phyloP scores from a whole-genome alignment of 805 yeast species.

The Saccharomycopsis sp. region DNA sequence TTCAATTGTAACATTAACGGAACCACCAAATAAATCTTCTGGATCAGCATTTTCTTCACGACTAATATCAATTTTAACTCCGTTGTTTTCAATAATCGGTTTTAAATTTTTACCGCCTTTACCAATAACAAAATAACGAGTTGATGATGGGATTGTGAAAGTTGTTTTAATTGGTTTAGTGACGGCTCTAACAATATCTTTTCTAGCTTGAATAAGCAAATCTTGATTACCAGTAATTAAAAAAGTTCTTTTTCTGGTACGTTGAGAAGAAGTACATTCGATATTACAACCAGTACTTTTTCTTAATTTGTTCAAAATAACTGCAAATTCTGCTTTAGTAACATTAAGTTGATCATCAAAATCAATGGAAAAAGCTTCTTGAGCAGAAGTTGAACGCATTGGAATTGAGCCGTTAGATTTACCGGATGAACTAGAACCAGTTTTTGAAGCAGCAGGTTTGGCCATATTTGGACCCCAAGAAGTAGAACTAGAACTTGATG shows the following conservation, averaged over 20 bases:
- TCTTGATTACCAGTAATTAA: slow-evolving; percentile 66
- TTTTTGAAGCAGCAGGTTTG: slow-evolving; percentile 28
- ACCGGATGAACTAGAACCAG: slow-evolving; percentile 18
- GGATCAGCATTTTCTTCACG: slow-evolving; percentile 24
- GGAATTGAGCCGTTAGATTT: slow-evolving; percentile 30
- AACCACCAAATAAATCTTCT: slow-evolving; percentile 49
- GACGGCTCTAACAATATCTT: slow-evolving; percentile 64
- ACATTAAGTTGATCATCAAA: slow-evolving; percentile 57
- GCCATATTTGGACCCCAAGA: slow-evolving; percentile 25
- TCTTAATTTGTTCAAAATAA: slow-evolving; percentile 54
- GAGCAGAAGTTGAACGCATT: slow-evolving; percentile 49
- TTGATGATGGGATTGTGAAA: slow-evolving; percentile 63
- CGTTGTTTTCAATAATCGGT: slow-evolving; percentile 62
- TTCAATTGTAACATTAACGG: slow-evolving; percentile 53
- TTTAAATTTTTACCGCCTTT: slow-evolving; percentile 74
- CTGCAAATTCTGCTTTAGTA: slow-evolving; percentile 54
- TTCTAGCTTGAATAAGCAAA: slow-evolving; percentile 58
- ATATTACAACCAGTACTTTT: slow-evolving; percentile 51
- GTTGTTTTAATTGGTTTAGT: slow-evolving; percentile 59
- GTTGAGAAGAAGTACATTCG: slow-evolving; percentile 73
- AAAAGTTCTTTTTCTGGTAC: slow-evolving; percentile 71
- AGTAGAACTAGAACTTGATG: slow-evolving; percentile 20
- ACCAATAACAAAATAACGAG: slow-evolving; percentile 77
- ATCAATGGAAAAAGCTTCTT: slow-evolving; percentile 71
- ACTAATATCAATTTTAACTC: slow-evolving; percentile 63